Evolutionary conservation across 495 filamentous ascomycete species (phyloP).

Genomic region (Hyaloscypha variabilis): DNA sequence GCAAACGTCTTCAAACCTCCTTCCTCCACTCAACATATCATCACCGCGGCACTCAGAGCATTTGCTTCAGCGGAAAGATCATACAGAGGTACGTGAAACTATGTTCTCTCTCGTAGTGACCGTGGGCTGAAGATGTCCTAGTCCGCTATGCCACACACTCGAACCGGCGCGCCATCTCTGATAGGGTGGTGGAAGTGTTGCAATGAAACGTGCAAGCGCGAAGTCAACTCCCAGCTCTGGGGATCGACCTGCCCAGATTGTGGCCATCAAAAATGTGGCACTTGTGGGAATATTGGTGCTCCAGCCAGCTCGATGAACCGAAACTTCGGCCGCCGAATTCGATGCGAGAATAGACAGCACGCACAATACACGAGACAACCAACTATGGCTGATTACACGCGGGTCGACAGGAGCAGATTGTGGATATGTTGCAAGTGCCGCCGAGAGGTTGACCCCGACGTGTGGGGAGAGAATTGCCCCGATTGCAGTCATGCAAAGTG

Average conservation of each 20-base stretch:
- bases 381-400: background rate
- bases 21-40: background rate
- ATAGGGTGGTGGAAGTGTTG: conserved; percentile 18
- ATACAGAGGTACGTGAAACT: background rate
- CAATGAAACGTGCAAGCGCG: background rate
- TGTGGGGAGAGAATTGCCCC: conserved; percentile 1
- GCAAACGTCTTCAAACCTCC: background rate
- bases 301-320: background rate
- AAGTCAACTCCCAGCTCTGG: conserved; percentile 8
- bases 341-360: background rate
- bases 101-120: background rate
- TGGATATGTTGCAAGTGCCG: conserved; percentile 15
- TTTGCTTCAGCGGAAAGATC: background rate
- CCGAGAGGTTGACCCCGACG: background rate
- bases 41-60: background rate
- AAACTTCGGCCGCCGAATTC: background rate
- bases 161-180: background rate
- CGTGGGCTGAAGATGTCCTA: background rate
- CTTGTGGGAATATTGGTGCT: background rate
- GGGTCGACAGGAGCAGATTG: background rate
- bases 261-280: conserved; percentile 9
- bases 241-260: conserved; percentile 10
- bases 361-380: background rate
- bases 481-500: conserved; percentile 13
- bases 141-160: background rate